Evolutionary conservation across 1,139 yeast genomes (phyloP).

Genomic region (Insectozyma bohioensis): DNA sequence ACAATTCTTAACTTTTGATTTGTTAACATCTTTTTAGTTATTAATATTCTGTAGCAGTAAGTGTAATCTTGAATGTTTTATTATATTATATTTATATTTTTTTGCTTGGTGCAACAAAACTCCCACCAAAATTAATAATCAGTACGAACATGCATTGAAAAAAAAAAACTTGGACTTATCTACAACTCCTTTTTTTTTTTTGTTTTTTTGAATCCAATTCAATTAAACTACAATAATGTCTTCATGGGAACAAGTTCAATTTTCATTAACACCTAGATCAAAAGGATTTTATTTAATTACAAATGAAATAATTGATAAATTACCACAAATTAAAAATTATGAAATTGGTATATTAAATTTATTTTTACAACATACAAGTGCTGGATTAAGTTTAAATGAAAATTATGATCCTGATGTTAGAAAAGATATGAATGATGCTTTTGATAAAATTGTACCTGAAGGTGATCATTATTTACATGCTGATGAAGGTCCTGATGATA

Average conservation of each 20-base stretch:
- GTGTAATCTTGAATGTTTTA: no score
- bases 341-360: conserved; percentile 65
- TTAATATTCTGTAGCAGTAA: no score
- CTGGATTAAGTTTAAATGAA: conserved; percentile 74
- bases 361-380: conserved; percentile 77
- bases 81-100: no score
- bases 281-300: conserved; percentile 74
- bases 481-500: conserved; percentile 81
- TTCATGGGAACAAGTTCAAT: conserved; percentile 57
- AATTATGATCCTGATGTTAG: conserved; percentile 81
- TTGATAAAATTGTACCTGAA: conserved; percentile 71
- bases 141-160: no score
- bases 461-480: conserved; percentile 61
- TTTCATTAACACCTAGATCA: conserved; percentile 56
- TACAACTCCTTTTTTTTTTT: no score
- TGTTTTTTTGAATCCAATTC: not conserved
- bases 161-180: no score
- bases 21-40: no score
- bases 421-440: conserved; percentile 60
- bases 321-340: conserved; percentile 62
- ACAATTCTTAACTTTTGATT: no score
- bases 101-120: no score
- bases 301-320: conserved; percentile 52
- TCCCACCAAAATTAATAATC: no score
- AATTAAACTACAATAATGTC: conserved; percentile 12